These are phyloP conservation scores for Acacia pycnantha DNA, from an alignment of 331 rosid species.

Conservation along the genomic window DNA sequence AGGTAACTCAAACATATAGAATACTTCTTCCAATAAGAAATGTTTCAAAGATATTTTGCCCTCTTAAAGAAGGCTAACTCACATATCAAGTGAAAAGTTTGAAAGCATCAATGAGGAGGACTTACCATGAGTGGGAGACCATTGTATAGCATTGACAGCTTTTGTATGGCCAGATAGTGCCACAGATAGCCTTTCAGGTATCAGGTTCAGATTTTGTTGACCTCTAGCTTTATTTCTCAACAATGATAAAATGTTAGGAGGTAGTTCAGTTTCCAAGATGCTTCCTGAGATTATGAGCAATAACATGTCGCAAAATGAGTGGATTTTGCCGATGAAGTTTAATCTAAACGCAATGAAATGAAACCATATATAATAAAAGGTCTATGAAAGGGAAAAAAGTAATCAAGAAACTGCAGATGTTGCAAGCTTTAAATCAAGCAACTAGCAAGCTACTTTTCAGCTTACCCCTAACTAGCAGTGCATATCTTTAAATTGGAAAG, in stretches of 20 bases:
- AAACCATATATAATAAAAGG: conserved; percentile 1
- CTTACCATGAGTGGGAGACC: conserved; percentile 79
- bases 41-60: conserved; percentile 10
- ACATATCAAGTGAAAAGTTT: conserved; percentile 20
- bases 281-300: conserved; percentile 53
- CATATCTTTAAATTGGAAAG: conserved; percentile 3
- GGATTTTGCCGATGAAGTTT: conserved; percentile 4
- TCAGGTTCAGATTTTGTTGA: conserved; percentile 26
- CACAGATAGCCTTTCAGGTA: conserved; percentile 51
- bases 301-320: conserved; percentile 13
- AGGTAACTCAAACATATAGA: not conserved
- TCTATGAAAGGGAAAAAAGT: not conserved
- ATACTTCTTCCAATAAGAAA: conserved; percentile 17
- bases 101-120: conserved; percentile 19
- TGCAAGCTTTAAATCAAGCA: conserved; percentile 3
- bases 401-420: conserved; percentile 15
- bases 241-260: conserved; percentile 43
- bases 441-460: not conserved
- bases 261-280: conserved; percentile 57
- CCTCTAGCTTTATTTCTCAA: conserved; percentile 56
- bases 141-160: conserved; percentile 74
- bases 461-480: conserved; percentile 9
- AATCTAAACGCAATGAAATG: conserved; percentile 11
- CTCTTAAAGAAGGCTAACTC: not conserved
- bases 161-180: conserved; percentile 57